Evolutionary conservation across 163 green algal species (phyloP).

Genomic region (Smithsoniella earleae): DNA sequence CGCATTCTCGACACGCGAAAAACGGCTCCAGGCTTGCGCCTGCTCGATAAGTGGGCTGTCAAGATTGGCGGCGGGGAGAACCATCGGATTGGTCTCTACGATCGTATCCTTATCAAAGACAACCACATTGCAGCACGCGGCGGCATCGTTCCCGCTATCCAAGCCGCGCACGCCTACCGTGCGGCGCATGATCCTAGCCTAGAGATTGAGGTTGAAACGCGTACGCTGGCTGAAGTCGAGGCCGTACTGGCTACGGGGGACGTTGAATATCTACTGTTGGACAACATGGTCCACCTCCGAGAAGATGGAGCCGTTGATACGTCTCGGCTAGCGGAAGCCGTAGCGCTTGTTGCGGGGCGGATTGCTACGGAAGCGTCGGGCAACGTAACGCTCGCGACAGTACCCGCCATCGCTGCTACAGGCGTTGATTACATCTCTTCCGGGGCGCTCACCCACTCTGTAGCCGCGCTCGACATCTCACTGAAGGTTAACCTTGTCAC

Average conservation of each 20-base stretch:
- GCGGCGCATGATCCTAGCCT: constrained; percentile 25
- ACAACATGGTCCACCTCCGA: neutral
- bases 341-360: constrained; percentile 51
- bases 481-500: constrained; percentile 67
- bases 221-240: constrained; percentile 79
- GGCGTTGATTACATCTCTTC: constrained; percentile 88
- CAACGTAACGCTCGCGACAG: constrained; percentile 82
- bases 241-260: constrained; percentile 66
- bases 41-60: constrained; percentile 98
- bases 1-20: constrained; percentile 94
- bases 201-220: constrained; percentile 87
- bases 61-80: constrained; percentile 88
- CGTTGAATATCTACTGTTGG: constrained; percentile 30
- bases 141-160: constrained; percentile 56
- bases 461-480: constrained; percentile 90
- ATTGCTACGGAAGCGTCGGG: constrained; percentile 90
- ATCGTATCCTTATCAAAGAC: constrained; percentile 99
- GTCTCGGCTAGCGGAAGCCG: constrained; percentile 56
- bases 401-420: constrained; percentile 71
- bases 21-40: constrained; percentile 79
- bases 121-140: constrained; percentile 95
- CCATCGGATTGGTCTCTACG: constrained; percentile 92
- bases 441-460: constrained; percentile 88
- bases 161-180: constrained; percentile 37
- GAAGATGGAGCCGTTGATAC: constrained; percentile 55